These are phyloP conservation scores for Cadophora sp. DNA, from an alignment of 2,329 filamentous ascomycete species.

Conservation along the genomic window DNA sequence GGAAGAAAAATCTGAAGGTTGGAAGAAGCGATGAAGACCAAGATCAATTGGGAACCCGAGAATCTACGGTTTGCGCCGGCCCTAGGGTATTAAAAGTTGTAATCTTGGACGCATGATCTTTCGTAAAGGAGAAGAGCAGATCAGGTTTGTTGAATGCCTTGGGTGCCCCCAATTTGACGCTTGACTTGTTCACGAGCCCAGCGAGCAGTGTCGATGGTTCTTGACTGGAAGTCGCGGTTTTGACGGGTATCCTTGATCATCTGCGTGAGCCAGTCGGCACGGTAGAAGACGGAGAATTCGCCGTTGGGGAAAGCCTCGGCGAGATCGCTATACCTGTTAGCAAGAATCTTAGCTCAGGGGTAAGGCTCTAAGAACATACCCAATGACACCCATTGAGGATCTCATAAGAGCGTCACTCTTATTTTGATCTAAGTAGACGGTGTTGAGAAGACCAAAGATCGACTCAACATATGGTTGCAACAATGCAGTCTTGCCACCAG, in stretches of 20 bases:
- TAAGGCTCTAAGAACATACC: conserved; percentile 62
- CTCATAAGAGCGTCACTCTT: conserved; percentile 91
- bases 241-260: conserved; percentile 92
- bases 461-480: conserved; percentile 81
- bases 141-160: conserved; percentile 45
- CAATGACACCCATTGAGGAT: conserved; percentile 96
- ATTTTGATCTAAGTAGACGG: conserved; percentile 82
- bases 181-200: conserved; percentile 99
- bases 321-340: conserved; percentile 70
- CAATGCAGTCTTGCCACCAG: conserved; percentile 73
- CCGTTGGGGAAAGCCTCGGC: conserved; percentile 93
- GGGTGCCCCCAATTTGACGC: conserved; percentile 72
- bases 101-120: conserved; percentile 32
- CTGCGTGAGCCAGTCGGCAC: conserved; percentile 85
- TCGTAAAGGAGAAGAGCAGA: conserved; percentile 20
- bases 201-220: conserved; percentile 92
- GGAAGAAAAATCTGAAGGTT: conserved; percentile 31
- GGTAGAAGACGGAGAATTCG: conserved; percentile 84
- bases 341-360: neutral
- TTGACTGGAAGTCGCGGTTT: conserved; percentile 83
- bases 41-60: conserved; percentile 25
- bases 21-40: conserved; percentile 21
- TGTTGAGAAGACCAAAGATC: conserved; percentile 86
- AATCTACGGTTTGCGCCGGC: conserved; percentile 39
- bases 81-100: conserved; percentile 38